Conservation (phyloP, 2,329 filamentous ascomycete genomes). For the Sarocladium kiliense region DNA sequence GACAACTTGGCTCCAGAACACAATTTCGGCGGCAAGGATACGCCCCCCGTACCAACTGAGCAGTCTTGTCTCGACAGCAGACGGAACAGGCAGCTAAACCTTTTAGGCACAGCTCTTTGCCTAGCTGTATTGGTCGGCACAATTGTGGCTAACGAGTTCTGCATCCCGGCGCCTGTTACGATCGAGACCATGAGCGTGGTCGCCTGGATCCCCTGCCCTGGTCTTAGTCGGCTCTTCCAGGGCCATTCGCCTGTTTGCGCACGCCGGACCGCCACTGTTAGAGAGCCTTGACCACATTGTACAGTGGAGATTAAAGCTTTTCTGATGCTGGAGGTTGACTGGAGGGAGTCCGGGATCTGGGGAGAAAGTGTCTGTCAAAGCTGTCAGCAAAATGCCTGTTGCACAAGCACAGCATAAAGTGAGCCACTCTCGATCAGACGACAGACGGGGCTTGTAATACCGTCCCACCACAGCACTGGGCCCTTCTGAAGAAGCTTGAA, state of each 20-base stretch:
- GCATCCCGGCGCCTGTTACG: background rate
- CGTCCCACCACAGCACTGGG: background rate
- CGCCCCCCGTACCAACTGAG: background rate
- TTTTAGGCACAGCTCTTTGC: too few relatives aligned
- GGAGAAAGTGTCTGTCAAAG: too few relatives aligned
- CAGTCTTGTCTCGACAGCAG: background rate
- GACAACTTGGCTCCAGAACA: background rate
- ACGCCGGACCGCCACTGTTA: background rate
- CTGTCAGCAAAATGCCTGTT: background rate
- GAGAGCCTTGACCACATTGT: background rate
- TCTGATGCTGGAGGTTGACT: background rate
- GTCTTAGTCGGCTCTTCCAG: background rate
- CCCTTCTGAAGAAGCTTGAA: background rate
- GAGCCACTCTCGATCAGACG: background rate
- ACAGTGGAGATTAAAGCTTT: background rate
- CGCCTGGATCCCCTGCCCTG: background rate
- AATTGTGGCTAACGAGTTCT: background rate
- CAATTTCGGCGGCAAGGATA: conserved; percentile 2
- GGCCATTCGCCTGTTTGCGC: background rate
- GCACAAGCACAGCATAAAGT: background rate
- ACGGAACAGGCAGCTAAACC: too few relatives aligned
- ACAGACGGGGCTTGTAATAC: background rate
- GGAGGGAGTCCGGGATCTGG: too few relatives aligned
- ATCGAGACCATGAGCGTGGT: background rate
- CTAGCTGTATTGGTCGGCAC: background rate